Conservation (phyloP, 2,329 filamentous ascomycete genomes). For the Dactylella cylindrospora region DNA sequence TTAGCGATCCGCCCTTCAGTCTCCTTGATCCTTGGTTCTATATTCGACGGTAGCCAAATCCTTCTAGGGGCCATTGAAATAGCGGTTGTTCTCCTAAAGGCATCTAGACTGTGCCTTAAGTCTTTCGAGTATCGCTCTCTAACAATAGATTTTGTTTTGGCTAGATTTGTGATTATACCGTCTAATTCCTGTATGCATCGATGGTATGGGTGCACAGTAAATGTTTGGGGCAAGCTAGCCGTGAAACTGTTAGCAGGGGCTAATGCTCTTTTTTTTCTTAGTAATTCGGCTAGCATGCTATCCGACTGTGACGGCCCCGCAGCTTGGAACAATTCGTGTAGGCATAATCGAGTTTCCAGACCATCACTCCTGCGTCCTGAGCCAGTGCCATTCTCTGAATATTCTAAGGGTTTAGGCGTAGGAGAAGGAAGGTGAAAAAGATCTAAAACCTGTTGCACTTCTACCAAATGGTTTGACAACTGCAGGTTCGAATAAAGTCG, state of each 20-base stretch:
- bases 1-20: not conserved
- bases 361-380: not conserved
- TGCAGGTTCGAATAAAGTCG: constrained; percentile 57
- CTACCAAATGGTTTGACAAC: constrained; percentile 54
- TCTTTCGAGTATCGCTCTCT: constrained; percentile 53
- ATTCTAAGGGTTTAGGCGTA: not conserved
- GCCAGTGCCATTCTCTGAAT: not conserved
- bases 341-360: constrained; percentile 1
- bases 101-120: constrained; percentile 51
- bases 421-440: constrained; percentile 45
- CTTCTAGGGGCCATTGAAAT: not conserved
- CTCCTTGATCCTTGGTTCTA: constrained; percentile 13
- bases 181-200: constrained; percentile 14
- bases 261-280: constrained; percentile 1
- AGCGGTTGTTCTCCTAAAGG: constrained; percentile 45
- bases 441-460: constrained; percentile 55
- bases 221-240: constrained; percentile 6
- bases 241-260: constrained; percentile 28
- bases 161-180: constrained; percentile 15
- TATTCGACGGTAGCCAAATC: not conserved
- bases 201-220: not conserved
- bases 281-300: constrained; percentile 23
- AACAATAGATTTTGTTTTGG: constrained; percentile 46
- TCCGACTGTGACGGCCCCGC: constrained; percentile 43
- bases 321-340: constrained; percentile 43